Base-by-base conservation (phyloP, 352 stramenopile species). In the Globisporangium splendens region DNA sequence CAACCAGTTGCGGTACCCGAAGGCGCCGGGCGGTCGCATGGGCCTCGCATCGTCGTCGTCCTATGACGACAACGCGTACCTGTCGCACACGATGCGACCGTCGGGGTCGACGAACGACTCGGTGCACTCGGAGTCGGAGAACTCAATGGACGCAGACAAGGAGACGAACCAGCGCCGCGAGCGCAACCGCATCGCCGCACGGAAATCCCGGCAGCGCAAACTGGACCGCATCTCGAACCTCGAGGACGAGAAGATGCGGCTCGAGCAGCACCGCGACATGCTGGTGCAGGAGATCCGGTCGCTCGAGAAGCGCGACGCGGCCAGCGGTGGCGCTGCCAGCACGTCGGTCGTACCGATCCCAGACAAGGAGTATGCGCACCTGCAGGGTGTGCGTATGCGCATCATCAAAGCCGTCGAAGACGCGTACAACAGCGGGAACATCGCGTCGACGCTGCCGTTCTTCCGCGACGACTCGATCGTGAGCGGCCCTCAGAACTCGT, bases 401-500 rank as follows among this genome's bases (percentile, higher is more conserved):
- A 89, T 93, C 60, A 94, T 94, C 56, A 86, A 91, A 61, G 75
- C 75, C 42, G 72, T 94, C 8, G 80, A 92, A 49, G 72, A 88
- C 22, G 83, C 84, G 24, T 94, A 93, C 70, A 93, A 93, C 66
- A 77, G 70, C 38, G 78, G 80, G 8, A 81, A 91, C 54, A 91
- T 94, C 35, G 68, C 86, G 13, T 79, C 82, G 18, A 90, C 78
- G 35, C 72, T 91, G 55, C 70, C 90, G 66, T 85, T 89, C 61
- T 85, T 94, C 48, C 85, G 85, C n/a, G 85, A 94, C 59, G 85
- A 94, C 62, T 94, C 85, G 65, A 94, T 94, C 62, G 81, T 94
- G 38, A 91, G 80, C 46, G 85, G 85, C 0, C 82, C 85, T 22
- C 85, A 94, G 69, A 94, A 94, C 71, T 91, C 83, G 35, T 90